These are phyloP conservation scores for Picea glauca DNA, from an alignment of 75 land plant genomes.

Conservation along the genomic window DNA sequence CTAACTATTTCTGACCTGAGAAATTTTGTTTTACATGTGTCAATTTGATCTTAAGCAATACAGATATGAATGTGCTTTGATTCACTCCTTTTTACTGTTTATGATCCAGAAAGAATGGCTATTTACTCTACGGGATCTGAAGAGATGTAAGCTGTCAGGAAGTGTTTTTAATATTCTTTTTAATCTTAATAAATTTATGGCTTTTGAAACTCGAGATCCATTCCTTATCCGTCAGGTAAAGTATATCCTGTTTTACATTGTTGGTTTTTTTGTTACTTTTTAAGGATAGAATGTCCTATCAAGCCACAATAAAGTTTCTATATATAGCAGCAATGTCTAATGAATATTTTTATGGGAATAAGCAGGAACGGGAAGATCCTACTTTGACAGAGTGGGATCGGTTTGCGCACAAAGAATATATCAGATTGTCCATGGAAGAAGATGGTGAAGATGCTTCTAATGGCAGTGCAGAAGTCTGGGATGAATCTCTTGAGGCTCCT, in stretches of 20 bases:
- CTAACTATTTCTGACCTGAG: neutral
- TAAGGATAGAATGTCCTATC: neutral
- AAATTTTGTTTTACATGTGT: neutral
- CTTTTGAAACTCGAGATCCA: conserved; percentile 95
- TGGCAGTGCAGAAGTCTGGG: conserved; percentile 96
- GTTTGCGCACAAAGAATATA: conserved; percentile 96
- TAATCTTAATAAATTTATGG: conserved; percentile 94
- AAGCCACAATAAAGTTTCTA: neutral
- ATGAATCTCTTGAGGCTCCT: conserved; percentile 94
- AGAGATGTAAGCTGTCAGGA: conserved; percentile 87
- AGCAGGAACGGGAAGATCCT: conserved; percentile 90
- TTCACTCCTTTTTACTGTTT: conserved; percentile 5
- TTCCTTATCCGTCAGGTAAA: conserved; percentile 90
- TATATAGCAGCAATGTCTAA: neutral
- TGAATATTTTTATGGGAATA: neutral
- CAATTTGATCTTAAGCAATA: too few species aligned
- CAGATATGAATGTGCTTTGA: neutral
- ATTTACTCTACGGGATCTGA: conserved; percentile 73
- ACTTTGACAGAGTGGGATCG: conserved; percentile 96
- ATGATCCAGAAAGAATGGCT: conserved; percentile 68
- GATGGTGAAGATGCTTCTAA: conserved; percentile 96
- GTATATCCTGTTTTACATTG: neutral
- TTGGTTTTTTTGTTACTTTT: too few species aligned
- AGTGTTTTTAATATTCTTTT: conserved; percentile 91
- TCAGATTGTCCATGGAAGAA: conserved; percentile 96